Evolutionary conservation across 495 filamentous ascomycete genomes (phyloP), one percentile per base, ranked within the genome.

Genomic region (Penicillium arizonense): DNA sequence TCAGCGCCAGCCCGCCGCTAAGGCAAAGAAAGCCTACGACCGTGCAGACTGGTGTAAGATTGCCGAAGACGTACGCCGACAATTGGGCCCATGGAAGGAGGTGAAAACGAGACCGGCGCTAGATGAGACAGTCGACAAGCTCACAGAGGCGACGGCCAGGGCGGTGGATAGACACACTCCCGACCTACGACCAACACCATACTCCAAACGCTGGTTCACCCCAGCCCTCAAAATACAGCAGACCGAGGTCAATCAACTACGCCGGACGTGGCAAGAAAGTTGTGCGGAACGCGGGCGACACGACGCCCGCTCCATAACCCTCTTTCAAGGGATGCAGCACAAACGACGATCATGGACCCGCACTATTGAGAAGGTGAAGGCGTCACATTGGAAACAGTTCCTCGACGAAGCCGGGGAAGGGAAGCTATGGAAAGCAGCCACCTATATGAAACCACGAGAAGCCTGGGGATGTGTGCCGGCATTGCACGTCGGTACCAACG

Each of bases 181-280:
- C 10, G 45, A 45, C 23, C 39, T 23, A 2, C 46, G 42, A 20
- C 60, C 37, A 52, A 55, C 42, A 18, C 52, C 49, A 20, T 66
- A 66, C 41, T 56, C 57, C 10, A 66, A 63, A 50, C 38, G 51
- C 28, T 66, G 54, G 63, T 66, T 66, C 20, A 60, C 53, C 0
- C 54, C 54, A n/a, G 57, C 58, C 4, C 59, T 61, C 21, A 66
- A 63, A 23, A 28, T 32, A 2, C 51, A 63, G 46, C 49, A 62
- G 23, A 30, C 37, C 12, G 45, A 53, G 35, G 63, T 58, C 11
- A 66, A 66, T 38, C 32, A 45, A 26, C 9, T 55, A 14, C 50
- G 56, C 7, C 35, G 59, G 12, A 59, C 24, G 44, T 65, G 51
- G 59, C 45, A 62, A 20, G 48, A 47, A 2, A 60, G 51, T 44